A percentile compares a stretch with the other conserved stretches of the same genome.
Conservation (phyloP, 1,139 yeast genomes). For the Kodamaea alishanica region DNA sequence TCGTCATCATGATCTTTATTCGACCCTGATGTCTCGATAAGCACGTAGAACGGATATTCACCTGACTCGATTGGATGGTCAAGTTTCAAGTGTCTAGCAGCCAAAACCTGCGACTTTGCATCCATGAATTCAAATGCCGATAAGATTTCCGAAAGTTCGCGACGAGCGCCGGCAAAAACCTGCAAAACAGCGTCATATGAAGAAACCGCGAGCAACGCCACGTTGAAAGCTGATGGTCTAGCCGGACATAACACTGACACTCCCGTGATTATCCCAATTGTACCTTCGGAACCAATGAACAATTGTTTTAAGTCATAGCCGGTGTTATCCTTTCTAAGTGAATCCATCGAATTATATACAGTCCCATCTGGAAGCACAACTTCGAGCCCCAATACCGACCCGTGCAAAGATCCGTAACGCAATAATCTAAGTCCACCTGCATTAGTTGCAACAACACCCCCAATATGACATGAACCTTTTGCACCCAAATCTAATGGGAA, state of each 20-base stretch:
- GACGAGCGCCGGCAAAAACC: conserved; percentile 75
- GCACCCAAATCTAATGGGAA: conserved; percentile 97
- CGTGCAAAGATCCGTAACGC: conserved; percentile 91
- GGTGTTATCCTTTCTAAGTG: conserved; percentile 88
- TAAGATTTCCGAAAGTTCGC: conserved; percentile 76
- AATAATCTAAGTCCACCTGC: conserved; percentile 92
- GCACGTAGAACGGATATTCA: conserved; percentile 77
- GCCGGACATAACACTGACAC: conserved; percentile 87
- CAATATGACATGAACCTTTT: conserved; percentile 94
- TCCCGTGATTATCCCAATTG: conserved; percentile 86
- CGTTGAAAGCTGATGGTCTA: conserved; percentile 84
- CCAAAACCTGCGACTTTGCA: conserved; percentile 62
- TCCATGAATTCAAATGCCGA: conserved; percentile 98
- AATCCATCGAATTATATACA: conserved; percentile 70
- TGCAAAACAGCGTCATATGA: conserved; percentile 79
- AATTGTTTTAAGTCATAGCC: conserved; percentile 91
- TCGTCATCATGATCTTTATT: conserved; percentile 81
- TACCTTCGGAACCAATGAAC: conserved; percentile 92
- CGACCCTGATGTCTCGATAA: conserved; percentile 93
- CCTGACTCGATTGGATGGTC: conserved; percentile 77
- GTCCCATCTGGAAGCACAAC: conserved; percentile 91
- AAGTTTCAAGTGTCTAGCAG: conserved; percentile 50
- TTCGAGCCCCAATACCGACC: conserved; percentile 86
- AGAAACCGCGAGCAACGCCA: conserved; percentile 81
- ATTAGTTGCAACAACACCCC: conserved; percentile 93